Base-by-base conservation (phyloP, 176 grass and related monocot species). In the Carex cristatella region DNA sequence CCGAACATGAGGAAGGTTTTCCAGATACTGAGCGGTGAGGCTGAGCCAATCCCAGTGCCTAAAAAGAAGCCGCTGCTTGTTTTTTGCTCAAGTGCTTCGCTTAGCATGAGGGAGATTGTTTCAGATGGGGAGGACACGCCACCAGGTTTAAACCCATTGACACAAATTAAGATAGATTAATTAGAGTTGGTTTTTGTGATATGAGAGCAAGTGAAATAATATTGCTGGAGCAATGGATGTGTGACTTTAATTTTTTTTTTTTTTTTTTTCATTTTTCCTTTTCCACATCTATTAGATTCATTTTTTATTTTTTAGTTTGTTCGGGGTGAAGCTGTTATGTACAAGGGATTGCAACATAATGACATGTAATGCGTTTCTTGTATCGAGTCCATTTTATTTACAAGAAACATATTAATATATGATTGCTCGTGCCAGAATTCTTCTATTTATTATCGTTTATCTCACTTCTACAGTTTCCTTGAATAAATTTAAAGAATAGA, bases 61-160 rank as follows among this genome's bases (percentile, higher is more conserved):
- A 89, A 69, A 57, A 94, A 79, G 89, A 98, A 98, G 83, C 95
- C 95, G 2, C 84, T 98, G 64, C 92, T 98, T 40, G 86, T 98
- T 48, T 98, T 98, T 83, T 89, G 92, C 66, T 94, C 95, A 18
- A 89, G 86, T 57, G 88, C 89, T 23, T 92, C 89, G 10, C 85
- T 87, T 64, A 94, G 84, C 86, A 86, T 98, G 74, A 89, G 91
- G 73, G 95, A 98, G 79, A 94, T 98, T 10, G 95, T 92, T 27
- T 94, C 90, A 13, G 92, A 94, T 1, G 92, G 92, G 16, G 69
- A 87, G 0, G 74, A 84, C 2, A 64, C 84, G 19, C 81, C 84
- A 2, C 49, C 68, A 0, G 64, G 79, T 7, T 59, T 61, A 61
- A 18, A 28, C 35, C 2, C 48, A 7, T 81, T 81, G 57, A 18